Evolutionary conservation across 2,329 filamentous ascomycete genomes (phyloP).

Genomic region (Macroventuria anomochaeta): DNA sequence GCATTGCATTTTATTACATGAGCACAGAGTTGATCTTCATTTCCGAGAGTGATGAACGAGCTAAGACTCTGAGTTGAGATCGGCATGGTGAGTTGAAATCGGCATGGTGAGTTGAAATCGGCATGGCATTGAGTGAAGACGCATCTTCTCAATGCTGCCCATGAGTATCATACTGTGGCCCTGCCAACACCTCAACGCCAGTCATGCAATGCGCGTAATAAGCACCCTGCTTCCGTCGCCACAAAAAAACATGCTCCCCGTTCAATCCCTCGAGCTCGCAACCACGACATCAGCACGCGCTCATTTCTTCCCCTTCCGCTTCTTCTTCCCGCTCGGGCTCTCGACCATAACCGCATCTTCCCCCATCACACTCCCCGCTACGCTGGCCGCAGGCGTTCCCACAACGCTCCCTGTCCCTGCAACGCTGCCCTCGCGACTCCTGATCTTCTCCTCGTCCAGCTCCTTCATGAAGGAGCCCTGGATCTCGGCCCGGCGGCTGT

Average conservation of each 20-base stretch:
- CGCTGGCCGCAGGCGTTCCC: slow-evolving; percentile 18
- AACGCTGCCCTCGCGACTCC: slow-evolving; percentile 21
- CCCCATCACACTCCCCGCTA: slow-evolving; percentile 44
- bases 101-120: too few species aligned
- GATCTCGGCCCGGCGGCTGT: slow-evolving; percentile 76
- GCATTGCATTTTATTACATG: slow-evolving; percentile 38
- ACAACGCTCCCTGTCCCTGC: slow-evolving; percentile 16
- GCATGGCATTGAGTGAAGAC: slow-evolving; percentile 1
- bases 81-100: too few species aligned
- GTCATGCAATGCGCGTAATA: slow-evolving; percentile 14
- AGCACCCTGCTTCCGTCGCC: neutral
- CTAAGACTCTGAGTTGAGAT: too few species aligned
- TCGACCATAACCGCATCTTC: slow-evolving; percentile 83
- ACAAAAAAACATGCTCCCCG: neutral
- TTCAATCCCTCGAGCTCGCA: neutral
- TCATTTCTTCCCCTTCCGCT: slow-evolving; percentile 67
- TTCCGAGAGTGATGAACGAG: neutral
- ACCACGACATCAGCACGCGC: neutral
- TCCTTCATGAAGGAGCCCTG: slow-evolving; percentile 83
- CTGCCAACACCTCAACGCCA: slow-evolving; percentile 21
- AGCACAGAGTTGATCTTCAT: neutral
- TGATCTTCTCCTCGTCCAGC: slow-evolving; percentile 65
- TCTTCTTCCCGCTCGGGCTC: slow-evolving; percentile 60
- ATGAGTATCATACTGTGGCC: slow-evolving; percentile 22
- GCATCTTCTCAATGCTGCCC: slow-evolving; percentile 25